These are phyloP conservation scores for Aciculoconidium aculeatum DNA, from an alignment of 805 yeast genomes.

Conservation along the genomic window DNA sequence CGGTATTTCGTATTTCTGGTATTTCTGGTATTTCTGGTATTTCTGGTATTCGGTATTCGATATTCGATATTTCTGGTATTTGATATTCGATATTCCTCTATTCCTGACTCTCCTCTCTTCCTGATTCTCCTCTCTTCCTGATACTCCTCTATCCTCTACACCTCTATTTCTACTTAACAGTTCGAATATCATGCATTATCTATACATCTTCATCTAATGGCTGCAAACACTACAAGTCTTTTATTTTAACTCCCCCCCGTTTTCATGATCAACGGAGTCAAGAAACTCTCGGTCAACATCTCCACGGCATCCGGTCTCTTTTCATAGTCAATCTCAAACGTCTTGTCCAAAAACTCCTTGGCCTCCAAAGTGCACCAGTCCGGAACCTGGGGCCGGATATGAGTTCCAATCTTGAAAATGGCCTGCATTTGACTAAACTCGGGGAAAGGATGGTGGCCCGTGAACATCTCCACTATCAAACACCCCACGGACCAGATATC, in stretches of 20 bases:
- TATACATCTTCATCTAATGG: no score
- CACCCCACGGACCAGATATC: conserved; percentile 99
- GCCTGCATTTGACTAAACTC: conserved; percentile 96
- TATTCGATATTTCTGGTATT: no score
- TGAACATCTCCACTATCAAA: conserved; percentile 87
- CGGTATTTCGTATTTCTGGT: no score
- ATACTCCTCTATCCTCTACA: no score
- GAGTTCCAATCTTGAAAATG: conserved; percentile 86
- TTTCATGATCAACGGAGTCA: conserved; percentile 43
- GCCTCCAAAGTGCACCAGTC: conserved; percentile 65
- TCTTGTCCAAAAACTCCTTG: conserved; percentile 53
- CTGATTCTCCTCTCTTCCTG: no score
- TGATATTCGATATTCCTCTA: no score
- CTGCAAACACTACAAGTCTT: neutral
- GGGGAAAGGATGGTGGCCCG: conserved; percentile 96
- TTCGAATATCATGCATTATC: no score
- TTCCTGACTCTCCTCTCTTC: no score
- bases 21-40: no score
- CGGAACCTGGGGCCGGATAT: conserved; percentile 76
- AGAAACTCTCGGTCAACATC: conserved; percentile 59
- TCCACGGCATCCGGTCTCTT: conserved; percentile 72
- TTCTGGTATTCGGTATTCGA: no score
- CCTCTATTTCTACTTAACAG: no score
- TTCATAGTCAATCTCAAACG: conserved; percentile 72
- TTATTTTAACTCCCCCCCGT: conserved; percentile 33